Evolutionary conservation across 225 moss, liverwort and hornwort genomes (phyloP), one percentile per base, ranked within the genome.

Genomic region (Antitrichia curtipendula): DNA sequence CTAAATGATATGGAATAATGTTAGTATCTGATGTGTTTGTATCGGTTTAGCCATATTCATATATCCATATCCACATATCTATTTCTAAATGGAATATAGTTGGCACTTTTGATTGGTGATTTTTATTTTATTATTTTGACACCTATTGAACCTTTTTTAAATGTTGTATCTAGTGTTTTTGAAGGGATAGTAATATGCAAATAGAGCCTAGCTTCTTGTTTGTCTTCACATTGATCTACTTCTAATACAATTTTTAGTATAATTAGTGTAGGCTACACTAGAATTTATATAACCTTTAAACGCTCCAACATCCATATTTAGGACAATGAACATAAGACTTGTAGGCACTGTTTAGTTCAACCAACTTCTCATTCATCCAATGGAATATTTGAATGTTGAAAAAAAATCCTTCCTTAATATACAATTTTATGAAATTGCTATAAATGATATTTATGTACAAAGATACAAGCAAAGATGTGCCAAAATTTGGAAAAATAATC

Each of bases 231-330:
- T 7, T 47, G 9, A 10, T 73, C 19, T 1, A 31, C 12, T 12
- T 32, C 12, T 5, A 12, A 34, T 50, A 16, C 9, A 45, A 43
- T 17, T 28, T 16, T 7, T 3, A 70, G 66, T 5, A 2, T 41
- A 41, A 27, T 16, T 43, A 9, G 3, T 27, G 0, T 0, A 0
- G 3, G 43, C 14, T 24, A 28, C 9, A 27, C 0, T 71, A 0
- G 8, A 72, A 16, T 27, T 43, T 40, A 24, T 45, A 45, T 45
- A 45, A n/a, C n/a, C n/a, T n/a, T n/a, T n/a, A n/a, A n/a, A n/a
- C n/a, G n/a, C n/a, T n/a, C n/a, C n/a, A n/a, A n/a, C n/a, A n/a
- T n/a, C n/a, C n/a, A n/a, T n/a, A n/a, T n/a, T n/a, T n/a, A n/a
- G n/a, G n/a, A n/a, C n/a, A n/a, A n/a, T n/a, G n/a, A n/a, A n/a